These are phyloP conservation scores for Pouteria glomerata DNA, from an alignment of 148 eudicot species.

Conservation along the genomic window DNA sequence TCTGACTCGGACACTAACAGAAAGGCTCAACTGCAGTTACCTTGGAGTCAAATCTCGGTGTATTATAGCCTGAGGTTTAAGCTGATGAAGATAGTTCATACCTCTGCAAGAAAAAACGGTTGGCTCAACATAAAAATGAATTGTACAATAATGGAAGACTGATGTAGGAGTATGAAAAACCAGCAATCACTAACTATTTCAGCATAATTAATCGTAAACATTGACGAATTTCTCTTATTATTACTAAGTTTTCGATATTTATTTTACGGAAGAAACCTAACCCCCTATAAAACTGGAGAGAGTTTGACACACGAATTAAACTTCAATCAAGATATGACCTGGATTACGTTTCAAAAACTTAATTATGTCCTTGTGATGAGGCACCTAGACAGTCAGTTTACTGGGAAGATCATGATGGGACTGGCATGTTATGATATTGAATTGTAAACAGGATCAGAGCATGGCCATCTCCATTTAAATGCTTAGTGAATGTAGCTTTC, in stretches of 20 bases:
- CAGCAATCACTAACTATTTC: background rate
- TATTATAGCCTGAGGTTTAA: slow-evolving; percentile 35
- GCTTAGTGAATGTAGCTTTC: background rate
- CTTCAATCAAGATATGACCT: background rate
- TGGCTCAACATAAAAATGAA: background rate
- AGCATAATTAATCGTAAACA: background rate
- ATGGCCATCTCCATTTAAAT: background rate
- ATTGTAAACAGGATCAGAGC: background rate
- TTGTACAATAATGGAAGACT: background rate
- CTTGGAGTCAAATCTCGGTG: slow-evolving; percentile 48
- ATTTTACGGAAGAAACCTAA: too few relatives aligned
- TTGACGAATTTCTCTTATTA: background rate
- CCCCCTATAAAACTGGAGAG: too few relatives aligned
- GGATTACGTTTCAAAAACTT: background rate
- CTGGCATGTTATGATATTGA: background rate
- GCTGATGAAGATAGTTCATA: slow-evolving; percentile 48
- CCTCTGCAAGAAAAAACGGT: slow-evolving; percentile 21
- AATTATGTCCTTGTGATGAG: background rate
- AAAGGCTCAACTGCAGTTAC: slow-evolving; percentile 7
- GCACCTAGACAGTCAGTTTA: too few relatives aligned
- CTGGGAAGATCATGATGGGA: background rate
- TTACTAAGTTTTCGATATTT: background rate
- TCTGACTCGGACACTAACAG: background rate
- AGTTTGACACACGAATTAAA: background rate
- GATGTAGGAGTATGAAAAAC: background rate